Evolutionary conservation across 139 green algal species (phyloP).

Genomic region (Chlamydomonas sp.): DNA sequence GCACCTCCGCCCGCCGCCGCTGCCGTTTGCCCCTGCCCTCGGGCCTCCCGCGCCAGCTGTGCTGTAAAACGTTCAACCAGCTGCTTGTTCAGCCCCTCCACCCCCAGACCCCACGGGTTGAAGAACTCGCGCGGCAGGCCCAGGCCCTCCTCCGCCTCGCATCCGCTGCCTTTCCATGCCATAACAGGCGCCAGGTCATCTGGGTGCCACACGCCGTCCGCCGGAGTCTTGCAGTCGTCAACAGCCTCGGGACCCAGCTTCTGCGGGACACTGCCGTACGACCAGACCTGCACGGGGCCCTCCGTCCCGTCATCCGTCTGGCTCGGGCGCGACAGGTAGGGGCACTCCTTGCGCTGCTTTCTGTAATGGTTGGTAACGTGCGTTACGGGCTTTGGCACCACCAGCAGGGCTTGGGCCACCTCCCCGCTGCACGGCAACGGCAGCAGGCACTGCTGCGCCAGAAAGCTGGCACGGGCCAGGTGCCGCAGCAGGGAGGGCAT

Average conservation of each 20-base stretch:
- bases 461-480: constrained; percentile 51
- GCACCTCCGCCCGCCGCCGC: too few species aligned
- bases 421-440: not conserved
- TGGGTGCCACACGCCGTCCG: constrained; percentile 61
- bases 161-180: constrained; percentile 51
- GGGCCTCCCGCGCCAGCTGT: constrained; percentile 3
- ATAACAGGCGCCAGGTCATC: constrained; percentile 43
- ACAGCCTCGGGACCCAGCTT: constrained; percentile 38
- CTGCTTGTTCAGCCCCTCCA: not conserved
- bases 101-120: constrained; percentile 44
- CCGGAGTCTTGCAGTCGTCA: constrained; percentile 3
- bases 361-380: constrained; percentile 35
- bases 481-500: constrained; percentile 54
- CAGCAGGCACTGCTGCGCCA: constrained; percentile 63
- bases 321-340: not conserved
- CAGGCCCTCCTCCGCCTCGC: constrained; percentile 5
- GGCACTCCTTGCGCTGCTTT: not conserved
- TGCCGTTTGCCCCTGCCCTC: too few species aligned
- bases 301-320: not conserved
- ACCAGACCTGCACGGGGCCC: constrained; percentile 24
- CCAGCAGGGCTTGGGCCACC: too few species aligned
- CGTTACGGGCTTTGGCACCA: too few species aligned
- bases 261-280: not conserved
- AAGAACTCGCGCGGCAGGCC: constrained; percentile 14
- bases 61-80: constrained; percentile 46